These are phyloP conservation scores for Cicer cuneatum DNA, from an alignment of 306 rosid species.

Conservation along the genomic window DNA sequence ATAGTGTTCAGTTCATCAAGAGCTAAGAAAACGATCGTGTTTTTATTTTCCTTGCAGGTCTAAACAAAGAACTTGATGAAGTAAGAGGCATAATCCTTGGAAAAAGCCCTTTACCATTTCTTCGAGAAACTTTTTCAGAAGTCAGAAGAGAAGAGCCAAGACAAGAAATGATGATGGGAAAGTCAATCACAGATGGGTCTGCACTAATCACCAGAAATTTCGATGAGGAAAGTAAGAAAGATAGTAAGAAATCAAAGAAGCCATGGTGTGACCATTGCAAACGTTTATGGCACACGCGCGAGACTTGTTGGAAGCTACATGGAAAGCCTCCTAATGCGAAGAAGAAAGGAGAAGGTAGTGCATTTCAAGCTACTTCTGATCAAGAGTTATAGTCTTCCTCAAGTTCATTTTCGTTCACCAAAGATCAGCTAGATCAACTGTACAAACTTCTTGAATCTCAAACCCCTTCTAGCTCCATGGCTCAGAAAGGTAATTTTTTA, in stretches of 20 bases:
- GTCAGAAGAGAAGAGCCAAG: neutral
- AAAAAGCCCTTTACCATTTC: too few relatives aligned
- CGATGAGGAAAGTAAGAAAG: neutral
- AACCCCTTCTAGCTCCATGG: neutral
- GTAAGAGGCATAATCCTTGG: neutral
- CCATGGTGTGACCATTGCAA: neutral
- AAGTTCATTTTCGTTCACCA: neutral
- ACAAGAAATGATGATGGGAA: neutral
- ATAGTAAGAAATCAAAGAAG: neutral
- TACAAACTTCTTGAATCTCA: neutral
- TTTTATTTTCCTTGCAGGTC: neutral
- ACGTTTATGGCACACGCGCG: too few relatives aligned
- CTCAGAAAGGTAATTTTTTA: neutral
- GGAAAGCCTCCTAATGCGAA: too few relatives aligned
- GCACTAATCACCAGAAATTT: neutral
- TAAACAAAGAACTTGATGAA: too few relatives aligned
- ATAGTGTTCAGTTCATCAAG: neutral
- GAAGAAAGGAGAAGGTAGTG: neutral
- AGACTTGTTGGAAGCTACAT: too few relatives aligned
- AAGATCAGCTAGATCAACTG: neutral
- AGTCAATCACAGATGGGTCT: neutral
- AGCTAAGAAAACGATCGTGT: neutral
- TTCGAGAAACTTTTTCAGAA: neutral
- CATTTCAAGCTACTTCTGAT: neutral
- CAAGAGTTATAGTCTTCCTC: neutral